Percentiles rank a stretch among this genome's conserved stretches.
Conservation (phyloP, 108 stramenopile species). For the Fragilariopsis cylindrus region DNA sequence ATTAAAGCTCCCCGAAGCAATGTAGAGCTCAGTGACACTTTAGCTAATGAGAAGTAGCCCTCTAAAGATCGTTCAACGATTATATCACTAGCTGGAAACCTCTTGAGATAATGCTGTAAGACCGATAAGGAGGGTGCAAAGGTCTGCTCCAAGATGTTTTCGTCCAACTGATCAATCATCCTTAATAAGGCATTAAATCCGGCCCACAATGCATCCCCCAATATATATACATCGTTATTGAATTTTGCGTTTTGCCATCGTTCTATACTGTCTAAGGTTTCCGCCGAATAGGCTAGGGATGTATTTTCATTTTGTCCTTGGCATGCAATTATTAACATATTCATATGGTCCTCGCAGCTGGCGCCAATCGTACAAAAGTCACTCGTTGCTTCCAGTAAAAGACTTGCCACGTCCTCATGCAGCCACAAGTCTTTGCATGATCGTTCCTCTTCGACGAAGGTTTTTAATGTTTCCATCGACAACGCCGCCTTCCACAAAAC, state of each 20-base stretch:
- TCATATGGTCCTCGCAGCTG: conserved; percentile 73
- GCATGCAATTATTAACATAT: conserved; percentile 58
- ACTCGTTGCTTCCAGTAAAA: conserved; percentile 65
- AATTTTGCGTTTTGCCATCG: conserved; percentile 29
- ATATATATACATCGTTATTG: conserved; percentile 32
- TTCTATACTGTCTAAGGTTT: conserved; percentile 29
- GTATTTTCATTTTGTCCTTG: conserved; percentile 20
- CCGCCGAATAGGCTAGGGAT: conserved; percentile 37
- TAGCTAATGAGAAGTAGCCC: conserved; percentile 60
- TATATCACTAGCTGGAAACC: conserved; percentile 67
- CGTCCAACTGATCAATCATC: conserved; percentile 34
- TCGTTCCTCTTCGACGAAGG: conserved; percentile 29
- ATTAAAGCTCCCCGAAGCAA: conserved; percentile 70
- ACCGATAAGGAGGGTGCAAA: conserved; percentile 77
- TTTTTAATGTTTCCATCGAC: conserved; percentile 58
- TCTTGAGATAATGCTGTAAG: conserved; percentile 81
- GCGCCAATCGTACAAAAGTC: conserved; percentile 81
- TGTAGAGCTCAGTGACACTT: conserved; percentile 25
- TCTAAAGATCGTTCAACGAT: conserved; percentile 56
- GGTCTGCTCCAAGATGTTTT: conserved; percentile 42
- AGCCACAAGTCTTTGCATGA: conserved; percentile 14
- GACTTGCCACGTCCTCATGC: conserved; percentile 28
- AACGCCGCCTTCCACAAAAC: conserved; percentile 76
- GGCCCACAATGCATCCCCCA: conserved; percentile 50
- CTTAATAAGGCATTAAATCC: conserved; percentile 39